phyloP scores from a whole-genome alignment of 805 yeast genomes.

The Lipomyces starkeyi region DNA sequence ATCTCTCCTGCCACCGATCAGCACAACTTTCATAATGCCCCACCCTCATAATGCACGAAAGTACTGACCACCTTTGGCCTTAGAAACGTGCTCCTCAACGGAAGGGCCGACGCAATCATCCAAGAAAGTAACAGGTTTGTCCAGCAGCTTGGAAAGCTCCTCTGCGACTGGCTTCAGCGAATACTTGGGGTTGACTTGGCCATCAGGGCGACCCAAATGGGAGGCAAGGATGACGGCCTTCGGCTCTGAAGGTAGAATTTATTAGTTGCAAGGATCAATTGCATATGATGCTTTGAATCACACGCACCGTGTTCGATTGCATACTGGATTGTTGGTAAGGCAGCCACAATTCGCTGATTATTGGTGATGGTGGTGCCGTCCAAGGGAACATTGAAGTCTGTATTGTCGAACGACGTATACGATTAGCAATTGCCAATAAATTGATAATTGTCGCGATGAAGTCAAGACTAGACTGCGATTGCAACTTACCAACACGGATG shows the following conservation, averaged over 20 bases:
- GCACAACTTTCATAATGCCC: not conserved
- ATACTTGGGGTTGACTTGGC: constrained; percentile 83
- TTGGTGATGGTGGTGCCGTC: constrained; percentile 97
- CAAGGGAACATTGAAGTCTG: constrained; percentile 59
- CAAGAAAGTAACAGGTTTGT: constrained; percentile 77
- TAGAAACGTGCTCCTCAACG: constrained; percentile 78
- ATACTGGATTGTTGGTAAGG: constrained; percentile 96
- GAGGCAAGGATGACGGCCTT: constrained; percentile 92
- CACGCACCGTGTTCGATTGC: constrained; percentile 70
- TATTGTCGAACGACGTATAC: not conserved
- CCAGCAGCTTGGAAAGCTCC: constrained; percentile 82
- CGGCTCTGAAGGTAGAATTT: constrained; percentile 58
- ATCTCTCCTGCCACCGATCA: constrained; percentile 62
- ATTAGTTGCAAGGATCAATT: not conserved
- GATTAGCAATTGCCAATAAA: constrained; percentile 1
- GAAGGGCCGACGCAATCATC: constrained; percentile 91
- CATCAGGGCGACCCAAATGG: constrained; percentile 99
- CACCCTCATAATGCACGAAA: not conserved
- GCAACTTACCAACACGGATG: constrained; percentile 83
- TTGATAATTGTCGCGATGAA: not conserved
- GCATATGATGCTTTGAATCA: not conserved
- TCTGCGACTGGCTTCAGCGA: constrained; percentile 91
- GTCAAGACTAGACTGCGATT: constrained; percentile 1
- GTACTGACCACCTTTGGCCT: constrained; percentile 55
- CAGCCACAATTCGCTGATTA: constrained; percentile 99